phyloP scores from a whole-genome alignment of 164 flowering plant species.

The Kingdonia uniflora region DNA sequence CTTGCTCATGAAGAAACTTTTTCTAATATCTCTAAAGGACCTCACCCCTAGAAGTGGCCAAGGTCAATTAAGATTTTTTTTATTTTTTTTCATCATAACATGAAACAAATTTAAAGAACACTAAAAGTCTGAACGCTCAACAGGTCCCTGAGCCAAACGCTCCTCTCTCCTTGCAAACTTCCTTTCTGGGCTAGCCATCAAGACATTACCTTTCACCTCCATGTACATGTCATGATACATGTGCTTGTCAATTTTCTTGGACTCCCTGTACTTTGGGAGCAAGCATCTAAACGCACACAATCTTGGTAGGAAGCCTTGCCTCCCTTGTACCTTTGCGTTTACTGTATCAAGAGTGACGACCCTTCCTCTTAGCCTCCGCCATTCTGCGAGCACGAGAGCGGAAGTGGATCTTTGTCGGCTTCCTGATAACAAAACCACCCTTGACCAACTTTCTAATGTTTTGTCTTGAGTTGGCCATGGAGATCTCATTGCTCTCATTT shows the following conservation, averaged over 20 bases:
- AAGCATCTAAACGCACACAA: constrained; percentile 31
- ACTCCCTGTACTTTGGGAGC: constrained; percentile 39
- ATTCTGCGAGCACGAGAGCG: constrained; percentile 30
- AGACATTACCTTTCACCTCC: constrained; percentile 48
- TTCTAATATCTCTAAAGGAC: no score
- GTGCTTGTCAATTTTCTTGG: no score
- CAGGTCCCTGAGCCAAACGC: constrained; percentile 32
- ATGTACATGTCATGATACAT: constrained; percentile 44
- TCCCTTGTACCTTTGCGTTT: constrained; percentile 35
- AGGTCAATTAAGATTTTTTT: no score
- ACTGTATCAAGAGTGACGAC: constrained; percentile 34
- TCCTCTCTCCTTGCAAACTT: constrained; percentile 47
- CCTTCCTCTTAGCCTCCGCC: no score
- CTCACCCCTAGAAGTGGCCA: no score
- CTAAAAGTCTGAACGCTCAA: neutral
- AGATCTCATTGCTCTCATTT: constrained; percentile 29
- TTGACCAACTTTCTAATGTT: no score
- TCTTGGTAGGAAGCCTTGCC: no score
- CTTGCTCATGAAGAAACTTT: no score
- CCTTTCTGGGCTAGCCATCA: constrained; percentile 40
- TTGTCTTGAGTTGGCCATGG: constrained; percentile 34
- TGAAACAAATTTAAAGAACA: no score
- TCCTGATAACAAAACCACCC: no score
- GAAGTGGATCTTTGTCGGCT: no score
- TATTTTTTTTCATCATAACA: no score